Conservation (phyloP, 345 rosid species). For the Murraya koenigii region DNA sequence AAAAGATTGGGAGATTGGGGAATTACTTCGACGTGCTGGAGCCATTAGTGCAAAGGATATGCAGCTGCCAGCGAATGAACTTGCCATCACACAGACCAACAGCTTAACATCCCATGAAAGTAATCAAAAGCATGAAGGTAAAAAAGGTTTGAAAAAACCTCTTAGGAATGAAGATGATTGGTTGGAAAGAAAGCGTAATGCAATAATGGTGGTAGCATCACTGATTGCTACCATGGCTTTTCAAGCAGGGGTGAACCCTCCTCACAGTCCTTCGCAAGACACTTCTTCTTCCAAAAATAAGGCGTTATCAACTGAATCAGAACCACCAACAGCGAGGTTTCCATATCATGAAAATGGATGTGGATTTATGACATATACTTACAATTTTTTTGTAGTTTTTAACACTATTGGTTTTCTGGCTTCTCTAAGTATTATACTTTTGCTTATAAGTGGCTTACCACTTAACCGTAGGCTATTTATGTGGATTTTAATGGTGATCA, state of each 20-base stretch:
- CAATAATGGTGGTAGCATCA: slow-evolving; percentile 32
- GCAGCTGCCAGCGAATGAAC: neutral
- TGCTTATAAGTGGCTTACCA: slow-evolving; percentile 28
- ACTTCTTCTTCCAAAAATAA: too few relatives aligned
- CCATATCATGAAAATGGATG: too few relatives aligned
- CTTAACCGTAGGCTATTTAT: neutral
- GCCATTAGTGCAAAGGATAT: neutral
- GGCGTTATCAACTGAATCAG: too few relatives aligned
- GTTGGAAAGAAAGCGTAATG: slow-evolving; percentile 7
- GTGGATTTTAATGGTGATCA: neutral
- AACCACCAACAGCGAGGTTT: too few relatives aligned
- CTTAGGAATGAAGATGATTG: neutral
- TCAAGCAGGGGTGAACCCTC: slow-evolving; percentile 25
- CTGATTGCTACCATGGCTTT: slow-evolving; percentile 32
- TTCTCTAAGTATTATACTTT: slow-evolving; percentile 23
- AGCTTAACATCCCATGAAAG: neutral
- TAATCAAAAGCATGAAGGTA: neutral
- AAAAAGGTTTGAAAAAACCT: neutral
- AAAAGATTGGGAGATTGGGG: too few relatives aligned
- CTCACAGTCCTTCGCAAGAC: slow-evolving; percentile 18
- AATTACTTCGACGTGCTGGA: slow-evolving; percentile 12
- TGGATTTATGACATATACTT: too few relatives aligned
- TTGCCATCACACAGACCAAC: neutral
- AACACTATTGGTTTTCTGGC: slow-evolving; percentile 24
- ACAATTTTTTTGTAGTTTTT: neutral